Conservation (phyloP, 2,329 filamentous ascomycete species). For the Simplicillium aogashimaense region DNA sequence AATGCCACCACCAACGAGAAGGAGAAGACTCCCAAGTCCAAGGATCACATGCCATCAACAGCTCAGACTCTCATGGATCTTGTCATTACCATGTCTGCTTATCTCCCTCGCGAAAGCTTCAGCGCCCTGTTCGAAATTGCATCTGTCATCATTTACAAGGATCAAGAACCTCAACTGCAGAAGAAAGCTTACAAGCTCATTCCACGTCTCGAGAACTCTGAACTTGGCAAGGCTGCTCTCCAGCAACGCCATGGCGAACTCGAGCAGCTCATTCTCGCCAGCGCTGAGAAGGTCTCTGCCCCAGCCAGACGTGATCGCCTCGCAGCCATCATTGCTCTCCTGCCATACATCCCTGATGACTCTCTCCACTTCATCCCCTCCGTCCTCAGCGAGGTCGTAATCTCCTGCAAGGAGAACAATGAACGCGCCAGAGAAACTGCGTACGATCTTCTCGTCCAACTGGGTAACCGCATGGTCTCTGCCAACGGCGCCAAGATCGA, state of each 20-base stretch:
- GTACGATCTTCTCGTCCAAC: slow-evolving; percentile 80
- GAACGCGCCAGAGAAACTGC: slow-evolving; percentile 84
- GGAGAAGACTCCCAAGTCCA: slow-evolving; percentile 54
- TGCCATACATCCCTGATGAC: slow-evolving; percentile 65
- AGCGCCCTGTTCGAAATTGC: slow-evolving; percentile 79
- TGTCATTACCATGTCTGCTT: slow-evolving; percentile 90
- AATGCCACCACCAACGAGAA: slow-evolving; percentile 40
- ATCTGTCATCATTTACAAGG: slow-evolving; percentile 67
- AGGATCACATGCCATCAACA: slow-evolving; percentile 77
- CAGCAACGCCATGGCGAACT: slow-evolving; percentile 66
- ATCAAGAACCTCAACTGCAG: slow-evolving; percentile 82
- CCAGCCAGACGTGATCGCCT: slow-evolving; percentile 82
- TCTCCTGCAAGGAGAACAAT: slow-evolving; percentile 95
- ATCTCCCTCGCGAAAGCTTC: slow-evolving; percentile 82
- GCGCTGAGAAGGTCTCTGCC: slow-evolving; percentile 74
- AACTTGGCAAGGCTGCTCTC: slow-evolving; percentile 66
- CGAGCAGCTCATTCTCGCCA: slow-evolving; percentile 69
- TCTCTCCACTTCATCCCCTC: slow-evolving; percentile 90
- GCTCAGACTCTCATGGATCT: slow-evolving; percentile 94
- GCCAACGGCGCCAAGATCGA: slow-evolving; percentile 65
- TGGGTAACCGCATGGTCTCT: slow-evolving; percentile 68
- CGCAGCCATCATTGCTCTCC: slow-evolving; percentile 68
- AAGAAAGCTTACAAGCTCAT: slow-evolving; percentile 99
- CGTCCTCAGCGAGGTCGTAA: slow-evolving; percentile 86
- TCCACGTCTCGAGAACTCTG: slow-evolving; percentile 75